Evolutionary conservation across 768 basidiomycete genomes (phyloP).

Genomic region (Boletellus sp.): DNA sequence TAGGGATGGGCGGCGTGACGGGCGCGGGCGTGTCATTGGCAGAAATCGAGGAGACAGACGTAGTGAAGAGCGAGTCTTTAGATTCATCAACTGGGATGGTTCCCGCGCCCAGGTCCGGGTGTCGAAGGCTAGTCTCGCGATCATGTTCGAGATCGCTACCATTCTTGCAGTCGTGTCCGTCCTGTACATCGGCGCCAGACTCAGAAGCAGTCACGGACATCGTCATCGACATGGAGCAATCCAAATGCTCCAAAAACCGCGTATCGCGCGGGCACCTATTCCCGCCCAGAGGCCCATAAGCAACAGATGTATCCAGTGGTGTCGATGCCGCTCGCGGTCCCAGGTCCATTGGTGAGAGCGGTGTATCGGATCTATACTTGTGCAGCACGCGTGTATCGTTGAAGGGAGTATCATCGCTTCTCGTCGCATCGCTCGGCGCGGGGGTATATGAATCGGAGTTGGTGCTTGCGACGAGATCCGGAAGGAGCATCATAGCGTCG

Average conservation of each 20-base stretch:
- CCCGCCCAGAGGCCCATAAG: not conserved
- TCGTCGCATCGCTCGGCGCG: slow-evolving; percentile 9
- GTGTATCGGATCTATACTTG: slow-evolving; percentile 14
- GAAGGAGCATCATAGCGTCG: slow-evolving; percentile 12
- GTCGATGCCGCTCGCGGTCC: slow-evolving; percentile 8
- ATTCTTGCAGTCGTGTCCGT: not conserved
- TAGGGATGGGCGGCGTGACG: slow-evolving; percentile 26
- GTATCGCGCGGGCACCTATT: slow-evolving; percentile 4
- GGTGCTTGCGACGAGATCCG: slow-evolving; percentile 10
- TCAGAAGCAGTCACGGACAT: slow-evolving; percentile 13
- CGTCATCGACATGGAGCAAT: slow-evolving; percentile 11
- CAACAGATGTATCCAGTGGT: slow-evolving; percentile 4
- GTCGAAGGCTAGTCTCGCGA: not conserved
- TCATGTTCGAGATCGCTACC: not conserved
- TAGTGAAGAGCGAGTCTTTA: slow-evolving; percentile 28
- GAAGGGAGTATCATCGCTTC: slow-evolving; percentile 16
- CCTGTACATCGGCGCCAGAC: not conserved
- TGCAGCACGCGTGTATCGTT: slow-evolving; percentile 14
- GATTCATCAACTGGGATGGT: slow-evolving; percentile 22
- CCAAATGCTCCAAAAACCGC: slow-evolving; percentile 24
- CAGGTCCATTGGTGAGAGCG: slow-evolving; percentile 8
- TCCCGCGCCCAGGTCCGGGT: not conserved
- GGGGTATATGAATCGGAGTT: slow-evolving; percentile 9
- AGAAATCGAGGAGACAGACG: slow-evolving; percentile 23
- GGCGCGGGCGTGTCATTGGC: slow-evolving; percentile 21